phyloP scores from a whole-genome alignment of 2,329 filamentous ascomycete species.

The Macrophomina pseudophaseolina region DNA sequence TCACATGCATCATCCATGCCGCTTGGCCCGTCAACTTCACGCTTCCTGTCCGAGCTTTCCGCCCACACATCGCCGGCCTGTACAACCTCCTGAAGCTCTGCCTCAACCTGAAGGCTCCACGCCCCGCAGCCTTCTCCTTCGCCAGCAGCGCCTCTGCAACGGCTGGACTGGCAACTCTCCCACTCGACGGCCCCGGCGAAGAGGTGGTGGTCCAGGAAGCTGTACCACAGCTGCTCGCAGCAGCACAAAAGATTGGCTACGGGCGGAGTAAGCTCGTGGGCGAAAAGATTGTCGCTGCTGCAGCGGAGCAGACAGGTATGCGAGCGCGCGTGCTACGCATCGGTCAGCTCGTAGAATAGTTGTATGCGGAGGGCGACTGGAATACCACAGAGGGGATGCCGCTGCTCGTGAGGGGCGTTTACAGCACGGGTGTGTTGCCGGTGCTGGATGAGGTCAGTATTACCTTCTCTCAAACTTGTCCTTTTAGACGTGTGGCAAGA shows the following conservation, averaged over 20 bases:
- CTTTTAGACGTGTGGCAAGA: too few relatives aligned
- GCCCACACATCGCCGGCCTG: conserved; percentile 52
- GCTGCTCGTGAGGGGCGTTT: conserved; percentile 54
- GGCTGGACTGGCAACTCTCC: background rate
- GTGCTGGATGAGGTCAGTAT: conserved; percentile 45
- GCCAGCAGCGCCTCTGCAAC: conserved; percentile 44
- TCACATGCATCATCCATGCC: conserved; percentile 57
- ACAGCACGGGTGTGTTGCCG: conserved; percentile 54
- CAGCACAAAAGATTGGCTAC: conserved; percentile 60
- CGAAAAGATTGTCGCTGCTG: conserved; percentile 49
- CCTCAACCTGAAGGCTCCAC: conserved; percentile 38
- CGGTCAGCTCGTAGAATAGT: conserved; percentile 58
- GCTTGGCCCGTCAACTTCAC: conserved; percentile 66
- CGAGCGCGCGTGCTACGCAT: conserved; percentile 46
- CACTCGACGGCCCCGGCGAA: background rate
- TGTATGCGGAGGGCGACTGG: conserved; percentile 50
- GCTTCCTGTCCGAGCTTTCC: conserved; percentile 57
- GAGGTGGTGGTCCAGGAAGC: conserved; percentile 42
- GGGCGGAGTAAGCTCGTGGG: conserved; percentile 56
- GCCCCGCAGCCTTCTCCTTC: conserved; percentile 51
- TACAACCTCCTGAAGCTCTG: conserved; percentile 51
- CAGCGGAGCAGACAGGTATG: conserved; percentile 28
- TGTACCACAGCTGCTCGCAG: conserved; percentile 40
- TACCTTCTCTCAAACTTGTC: too few relatives aligned
- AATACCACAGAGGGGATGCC: conserved; percentile 58